Evolutionary conservation across 805 yeast genomes (phyloP).

Genomic region (Debaryomyces castellii): DNA sequence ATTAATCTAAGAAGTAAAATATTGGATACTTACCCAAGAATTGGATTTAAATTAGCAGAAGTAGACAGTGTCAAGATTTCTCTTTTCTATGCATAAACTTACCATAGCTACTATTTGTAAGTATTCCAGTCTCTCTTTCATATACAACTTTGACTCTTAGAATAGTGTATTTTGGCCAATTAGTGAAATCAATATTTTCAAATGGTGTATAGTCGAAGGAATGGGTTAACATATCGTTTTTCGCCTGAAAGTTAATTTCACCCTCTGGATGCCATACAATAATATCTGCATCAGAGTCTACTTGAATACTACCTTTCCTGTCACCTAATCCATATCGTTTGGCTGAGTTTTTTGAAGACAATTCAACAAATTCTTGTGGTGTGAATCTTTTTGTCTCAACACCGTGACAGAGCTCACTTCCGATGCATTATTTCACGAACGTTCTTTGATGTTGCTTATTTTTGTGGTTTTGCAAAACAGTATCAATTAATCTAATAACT

Average conservation of each 20-base stretch:
- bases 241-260: slow-evolving; percentile 12
- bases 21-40: too few relatives aligned
- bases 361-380: slow-evolving; percentile 44
- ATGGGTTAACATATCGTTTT: slow-evolving; percentile 32
- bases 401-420: slow-evolving; percentile 45
- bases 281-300: slow-evolving; percentile 50
- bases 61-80: too few relatives aligned
- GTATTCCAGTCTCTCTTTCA: slow-evolving; percentile 14
- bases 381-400: slow-evolving; percentile 41
- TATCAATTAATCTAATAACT: too few relatives aligned
- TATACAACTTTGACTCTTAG: slow-evolving; percentile 37
- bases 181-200: slow-evolving; percentile 38
- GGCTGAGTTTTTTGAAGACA: slow-evolving; percentile 47
- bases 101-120: too few relatives aligned
- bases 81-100: too few relatives aligned
- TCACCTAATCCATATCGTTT: slow-evolving; percentile 41
- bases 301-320: slow-evolving; percentile 44
- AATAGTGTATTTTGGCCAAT: slow-evolving; percentile 47
- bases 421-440: too few relatives aligned
- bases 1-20: too few relatives aligned
- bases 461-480: too few relatives aligned
- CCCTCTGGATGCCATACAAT: slow-evolving; percentile 48
- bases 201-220: slow-evolving; percentile 40
- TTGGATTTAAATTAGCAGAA: too few relatives aligned
- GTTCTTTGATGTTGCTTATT: too few relatives aligned